Percentiles rank a stretch among this genome's conserved stretches.
Conservation (phyloP, 2,329 filamentous ascomycete genomes). For the Cadophora luteo-olivacea region DNA sequence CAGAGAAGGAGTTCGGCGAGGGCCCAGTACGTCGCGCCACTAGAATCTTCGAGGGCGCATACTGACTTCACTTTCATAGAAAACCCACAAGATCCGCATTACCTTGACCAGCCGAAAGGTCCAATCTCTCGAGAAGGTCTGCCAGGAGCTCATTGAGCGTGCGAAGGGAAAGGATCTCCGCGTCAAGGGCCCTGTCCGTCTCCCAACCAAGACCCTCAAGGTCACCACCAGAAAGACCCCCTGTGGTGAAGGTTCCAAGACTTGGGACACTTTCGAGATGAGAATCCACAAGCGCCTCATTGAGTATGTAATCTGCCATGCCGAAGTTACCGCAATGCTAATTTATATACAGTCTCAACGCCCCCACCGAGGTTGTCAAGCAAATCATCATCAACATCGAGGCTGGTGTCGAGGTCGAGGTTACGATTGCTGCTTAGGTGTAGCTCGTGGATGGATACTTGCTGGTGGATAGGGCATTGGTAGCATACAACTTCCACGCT, state of each 20-base stretch:
- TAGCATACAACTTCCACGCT: conserved; percentile 31
- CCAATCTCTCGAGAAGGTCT: conserved; percentile 95
- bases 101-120: conserved; percentile 97
- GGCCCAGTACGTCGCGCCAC: conserved; percentile 69
- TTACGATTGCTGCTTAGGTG: conserved; percentile 83
- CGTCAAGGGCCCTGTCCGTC: conserved; percentile 97
- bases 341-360: conserved; percentile 71
- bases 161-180: conserved; percentile 98
- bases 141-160: conserved; percentile 96
- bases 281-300: conserved; percentile 99
- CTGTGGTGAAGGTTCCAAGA: conserved; percentile 99
- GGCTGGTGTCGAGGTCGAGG: conserved; percentile 91
- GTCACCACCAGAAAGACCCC: conserved; percentile 86
- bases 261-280: conserved; percentile 99
- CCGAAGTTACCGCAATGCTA: conserved; percentile 30
- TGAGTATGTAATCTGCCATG: conserved; percentile 65
- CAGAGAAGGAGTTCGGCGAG: conserved; percentile 89
- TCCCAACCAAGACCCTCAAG: conserved; percentile 96
- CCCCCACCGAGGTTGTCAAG: conserved; percentile 97
- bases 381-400: conserved; percentile 97
- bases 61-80: conserved; percentile 53
- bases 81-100: conserved; percentile 98
- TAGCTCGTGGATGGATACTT: conserved; percentile 14
- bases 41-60: conserved; percentile 1
- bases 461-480: conserved; percentile 19